Base-by-base conservation (phyloP, 495 filamentous ascomycete genomes). In the Neurospora sp. region DNA sequence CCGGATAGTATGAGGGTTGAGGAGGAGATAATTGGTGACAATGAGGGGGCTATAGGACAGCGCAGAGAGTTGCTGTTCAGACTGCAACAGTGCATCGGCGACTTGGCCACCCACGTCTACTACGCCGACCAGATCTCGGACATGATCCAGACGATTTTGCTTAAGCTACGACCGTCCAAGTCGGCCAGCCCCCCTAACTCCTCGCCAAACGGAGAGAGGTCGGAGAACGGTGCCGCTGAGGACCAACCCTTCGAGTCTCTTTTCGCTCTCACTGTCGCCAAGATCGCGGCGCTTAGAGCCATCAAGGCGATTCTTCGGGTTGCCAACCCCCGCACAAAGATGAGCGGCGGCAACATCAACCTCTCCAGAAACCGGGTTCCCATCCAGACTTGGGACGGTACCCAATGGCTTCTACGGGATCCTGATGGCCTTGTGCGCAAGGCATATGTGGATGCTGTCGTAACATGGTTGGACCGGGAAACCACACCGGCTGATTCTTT, bases 61-160 rank as follows among this genome's bases (percentile, higher is more conserved):
- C 80, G 84, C 22, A 82, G 85, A 69, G 83, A 89, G 70, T 83
- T 96, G 16, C 85, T 95, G 45, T 78, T 81, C 22, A 87, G 89
- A 20, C 83, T 98, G 7, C 90, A 93, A 75, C 85, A 87, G 73
- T 94, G 90, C 79, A 94, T 97, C 72, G 92, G 91, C 8, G 87
- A 92, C 78, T 85, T 98, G n/a, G 93, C 93, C 2, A 97, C 92
- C 1, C 94, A 98, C 78, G 89, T 95, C 16, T 98, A 98, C 80
- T 98, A 98, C 79, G 91, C 92, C 1, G 94, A 98, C 73, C 94
- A 98, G 78, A 92, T 98, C 68, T 89, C 91, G 3, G 94, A 98
- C 78, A 97, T 97, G 92, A 89, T 97, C 68, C 86, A 89, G 3
- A 87, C 92, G 0, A 90, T 98, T 53, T 82, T 98, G 38, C 81